phyloP scores from a whole-genome alignment of 495 filamentous ascomycete genomes.

The Parathielavia hyrcaniae region DNA sequence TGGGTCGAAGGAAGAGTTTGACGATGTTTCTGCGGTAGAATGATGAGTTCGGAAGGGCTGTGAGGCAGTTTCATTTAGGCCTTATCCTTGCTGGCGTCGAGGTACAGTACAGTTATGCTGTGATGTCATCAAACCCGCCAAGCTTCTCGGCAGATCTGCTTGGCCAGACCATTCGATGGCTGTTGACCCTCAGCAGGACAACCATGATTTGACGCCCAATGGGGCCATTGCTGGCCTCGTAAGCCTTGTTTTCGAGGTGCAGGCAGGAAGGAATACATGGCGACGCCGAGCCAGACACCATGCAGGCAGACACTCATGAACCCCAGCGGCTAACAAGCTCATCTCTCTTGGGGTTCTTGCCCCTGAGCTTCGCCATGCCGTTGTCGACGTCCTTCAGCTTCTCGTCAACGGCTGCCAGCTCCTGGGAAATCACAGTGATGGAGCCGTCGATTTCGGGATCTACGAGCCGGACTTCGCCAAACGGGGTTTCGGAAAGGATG shows the following conservation, averaged over 20 bases:
- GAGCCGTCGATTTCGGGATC: conserved; percentile 38
- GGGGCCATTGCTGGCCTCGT: too few relatives aligned
- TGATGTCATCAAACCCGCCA: neutral
- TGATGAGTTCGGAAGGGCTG: neutral
- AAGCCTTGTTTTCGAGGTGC: too few relatives aligned
- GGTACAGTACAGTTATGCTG: too few relatives aligned
- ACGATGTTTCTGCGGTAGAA: neutral
- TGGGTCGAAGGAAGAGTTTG: neutral
- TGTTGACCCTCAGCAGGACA: too few relatives aligned
- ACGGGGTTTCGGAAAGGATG: conserved; percentile 39
- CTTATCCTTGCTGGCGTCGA: neutral
- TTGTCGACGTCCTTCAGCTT: conserved; percentile 28
- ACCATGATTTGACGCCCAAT: too few relatives aligned
- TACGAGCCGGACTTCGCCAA: conserved; percentile 34
- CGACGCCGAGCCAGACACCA: too few relatives aligned
- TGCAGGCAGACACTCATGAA: conserved; percentile 4
- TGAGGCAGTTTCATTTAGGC: neutral
- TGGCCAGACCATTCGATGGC: neutral
- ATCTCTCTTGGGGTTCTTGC: conserved; percentile 36
- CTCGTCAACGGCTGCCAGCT: conserved; percentile 30
- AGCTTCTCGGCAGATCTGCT: neutral
- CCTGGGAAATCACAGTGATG: conserved; percentile 33
- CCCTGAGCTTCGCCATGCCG: conserved; percentile 24
- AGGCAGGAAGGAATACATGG: too few relatives aligned
- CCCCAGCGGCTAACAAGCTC: conserved; percentile 39